Conservation (phyloP, 306 rosid genomes). For the Vigna reflexopilosa region DNA sequence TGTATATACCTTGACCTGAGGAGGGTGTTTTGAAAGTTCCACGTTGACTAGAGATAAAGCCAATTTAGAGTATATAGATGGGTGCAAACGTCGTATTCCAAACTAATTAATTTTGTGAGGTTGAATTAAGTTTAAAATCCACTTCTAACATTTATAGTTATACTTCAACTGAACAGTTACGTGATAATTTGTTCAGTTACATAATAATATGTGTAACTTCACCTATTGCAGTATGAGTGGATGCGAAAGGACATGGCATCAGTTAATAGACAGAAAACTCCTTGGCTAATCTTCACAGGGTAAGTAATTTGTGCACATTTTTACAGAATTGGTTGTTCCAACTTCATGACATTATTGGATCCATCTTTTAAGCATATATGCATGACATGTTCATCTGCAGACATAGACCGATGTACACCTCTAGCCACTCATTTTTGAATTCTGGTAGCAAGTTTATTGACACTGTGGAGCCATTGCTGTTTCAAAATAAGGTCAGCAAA, state of each 20-base stretch:
- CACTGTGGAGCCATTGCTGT: slow-evolving; percentile 74
- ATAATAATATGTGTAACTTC: not conserved
- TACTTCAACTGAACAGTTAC: slow-evolving; percentile 18
- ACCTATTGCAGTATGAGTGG: slow-evolving; percentile 70
- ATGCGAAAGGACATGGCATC: slow-evolving; percentile 82
- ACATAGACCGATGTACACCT: slow-evolving; percentile 88
- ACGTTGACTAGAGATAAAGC: no score
- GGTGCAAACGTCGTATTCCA: no score
- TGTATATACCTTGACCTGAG: no score
- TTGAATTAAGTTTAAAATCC: no score
- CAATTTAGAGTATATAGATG: no score
- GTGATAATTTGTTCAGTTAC: no score
- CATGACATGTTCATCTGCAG: slow-evolving; percentile 51
- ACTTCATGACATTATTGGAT: not conserved
- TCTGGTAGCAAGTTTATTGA: slow-evolving; percentile 52
- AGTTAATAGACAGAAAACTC: slow-evolving; percentile 76
- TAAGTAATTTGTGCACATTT: slow-evolving; percentile 42
- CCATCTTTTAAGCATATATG: slow-evolving; percentile 2
- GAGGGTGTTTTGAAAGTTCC: no score
- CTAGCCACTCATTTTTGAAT: slow-evolving; percentile 18
- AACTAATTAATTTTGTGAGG: fast-evolving
- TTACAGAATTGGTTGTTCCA: not conserved
- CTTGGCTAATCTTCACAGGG: slow-evolving; percentile 90
- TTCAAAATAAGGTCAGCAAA: slow-evolving; percentile 61
- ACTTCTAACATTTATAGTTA: not conserved